These are phyloP conservation scores for Ilyonectria sp. DNA, from an alignment of 2,329 filamentous ascomycete genomes.

Conservation along the genomic window DNA sequence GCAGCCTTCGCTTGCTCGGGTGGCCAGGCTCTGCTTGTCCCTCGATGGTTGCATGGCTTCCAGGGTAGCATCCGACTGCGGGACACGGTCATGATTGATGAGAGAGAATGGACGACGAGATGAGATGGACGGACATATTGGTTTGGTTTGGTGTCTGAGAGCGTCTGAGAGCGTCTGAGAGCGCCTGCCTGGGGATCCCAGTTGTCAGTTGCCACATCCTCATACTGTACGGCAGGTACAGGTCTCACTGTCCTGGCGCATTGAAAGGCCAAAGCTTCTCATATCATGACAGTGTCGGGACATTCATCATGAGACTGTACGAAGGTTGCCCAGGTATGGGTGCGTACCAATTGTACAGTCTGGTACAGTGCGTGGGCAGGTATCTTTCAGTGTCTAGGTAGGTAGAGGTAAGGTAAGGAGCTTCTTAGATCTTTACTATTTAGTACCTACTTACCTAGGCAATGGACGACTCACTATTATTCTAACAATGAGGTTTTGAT, in stretches of 20 bases:
- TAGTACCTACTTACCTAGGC: too few relatives aligned
- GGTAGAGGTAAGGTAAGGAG: too few relatives aligned
- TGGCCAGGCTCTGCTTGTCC: constrained; percentile 35
- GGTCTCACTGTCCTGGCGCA: not conserved
- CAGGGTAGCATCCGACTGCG: constrained; percentile 42
- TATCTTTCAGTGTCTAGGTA: too few relatives aligned
- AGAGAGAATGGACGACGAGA: constrained; percentile 36
- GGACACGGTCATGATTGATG: constrained; percentile 30
- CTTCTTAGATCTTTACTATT: too few relatives aligned
- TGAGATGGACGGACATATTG: constrained; percentile 28
- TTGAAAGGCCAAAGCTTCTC: constrained; percentile 2
- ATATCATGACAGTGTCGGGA: constrained; percentile 31
- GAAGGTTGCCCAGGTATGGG: too few relatives aligned
- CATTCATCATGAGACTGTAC: constrained; percentile 30
- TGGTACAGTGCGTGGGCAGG: too few relatives aligned
- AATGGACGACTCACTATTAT: too few relatives aligned
- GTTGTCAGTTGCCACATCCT: not conserved
- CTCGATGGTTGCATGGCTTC: constrained; percentile 28
- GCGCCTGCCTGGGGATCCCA: constrained; percentile 4
- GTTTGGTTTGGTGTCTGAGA: not conserved
- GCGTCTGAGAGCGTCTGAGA: constrained; percentile 4
- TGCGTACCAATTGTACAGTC: too few relatives aligned
- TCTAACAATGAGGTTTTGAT: too few relatives aligned
- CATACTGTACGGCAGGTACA: constrained; percentile 12
- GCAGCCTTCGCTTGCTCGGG: constrained; percentile 39